Percentiles rank a stretch among this genome's conserved stretches.
These are phyloP conservation scores for Medicago arabica DNA, from an alignment of 306 rosid genomes.

Conservation along the genomic window DNA sequence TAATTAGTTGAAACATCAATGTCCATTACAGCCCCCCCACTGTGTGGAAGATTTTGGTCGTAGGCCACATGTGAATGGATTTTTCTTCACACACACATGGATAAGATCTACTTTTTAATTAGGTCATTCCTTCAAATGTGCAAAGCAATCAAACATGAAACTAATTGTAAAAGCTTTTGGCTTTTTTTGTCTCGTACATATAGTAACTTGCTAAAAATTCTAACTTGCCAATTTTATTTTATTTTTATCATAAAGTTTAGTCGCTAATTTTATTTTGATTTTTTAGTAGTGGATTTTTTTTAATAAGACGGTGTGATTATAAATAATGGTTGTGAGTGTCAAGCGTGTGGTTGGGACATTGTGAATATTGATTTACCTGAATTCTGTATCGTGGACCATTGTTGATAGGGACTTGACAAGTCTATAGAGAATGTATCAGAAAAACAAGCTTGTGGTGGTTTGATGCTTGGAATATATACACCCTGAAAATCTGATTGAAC, in stretches of 20 bases:
- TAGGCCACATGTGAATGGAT: conserved; percentile 28
- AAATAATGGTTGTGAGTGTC: not conserved
- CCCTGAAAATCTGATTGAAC: not conserved
- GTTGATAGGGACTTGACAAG: not conserved
- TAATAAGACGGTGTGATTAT: not conserved
- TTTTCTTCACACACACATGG: conserved; percentile 5
- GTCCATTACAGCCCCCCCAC: conserved; percentile 26
- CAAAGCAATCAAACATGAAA: not conserved
- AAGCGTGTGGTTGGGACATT: conserved; percentile 42
- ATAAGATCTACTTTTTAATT: conserved; percentile 34
- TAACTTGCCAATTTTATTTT: no score
- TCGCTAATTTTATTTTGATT: no score
- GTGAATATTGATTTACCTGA: conserved; percentile 4
- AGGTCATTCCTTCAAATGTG: conserved; percentile 26
- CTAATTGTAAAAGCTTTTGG: no score
- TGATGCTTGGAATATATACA: no score
- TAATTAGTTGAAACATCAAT: conserved; percentile 47
- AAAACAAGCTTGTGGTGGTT: not conserved
- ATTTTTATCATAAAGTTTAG: no score
- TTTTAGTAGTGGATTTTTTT: no score
- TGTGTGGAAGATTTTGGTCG: conserved; percentile 2
- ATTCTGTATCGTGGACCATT: conserved; percentile 2
- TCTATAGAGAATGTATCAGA: not conserved
- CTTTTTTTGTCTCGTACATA: no score
- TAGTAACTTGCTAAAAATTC: no score